Base-by-base conservation (phyloP, 2,329 filamentous ascomycete genomes). In the Volutella citrinella region DNA sequence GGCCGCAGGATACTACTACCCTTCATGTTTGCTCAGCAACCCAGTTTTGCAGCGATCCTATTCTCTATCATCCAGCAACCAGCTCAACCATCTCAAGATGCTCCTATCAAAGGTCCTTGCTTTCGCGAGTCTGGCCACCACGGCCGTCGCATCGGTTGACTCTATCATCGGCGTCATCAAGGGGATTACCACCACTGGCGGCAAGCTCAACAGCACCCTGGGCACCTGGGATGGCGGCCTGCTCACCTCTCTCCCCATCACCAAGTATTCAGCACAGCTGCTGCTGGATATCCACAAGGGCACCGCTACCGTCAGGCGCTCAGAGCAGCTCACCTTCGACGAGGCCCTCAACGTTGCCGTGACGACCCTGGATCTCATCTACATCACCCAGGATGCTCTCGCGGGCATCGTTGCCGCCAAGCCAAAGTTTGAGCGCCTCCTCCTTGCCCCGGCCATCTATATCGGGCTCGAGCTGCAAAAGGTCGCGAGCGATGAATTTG, bases 371-470 rank as follows among this genome's bases (percentile, higher is more conserved):
- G 42, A 53, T 7, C 59, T 73, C 17, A 53, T 59, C 27, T 34
- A 27, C 10, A 50, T 52, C n/a, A 64, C 70, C 40, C 60, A 66
- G 43, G 33, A 45, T 19, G 64, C 64, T 5, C 55, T 71, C 19
- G 43, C 49, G 7, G 55, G 55, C n/a, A 49, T 72, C 16, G 54
- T 69, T 38, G 46, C 37, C 10, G 49, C 58, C 18, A 69, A 70
- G 52, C 56, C 51, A 14, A 65, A 68, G 41, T 74, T 74, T 37
- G 63, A 70, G 43, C 52, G 53, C 23, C 48, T 70, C 6, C 32
- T 68, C 3, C 43, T 73, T 20, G 58, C 54, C 28, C 65, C 68
- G 0, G 46, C 69, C 21, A 68, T 74, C 21, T 50, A 69, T 22
- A 25, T 66, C n/a, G 65, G 63, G 38, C 45, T 76, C 17, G 46